phyloP scores from a whole-genome alignment of 2,329 filamentous ascomycete species.

The Sarocladium brachiariae region DNA sequence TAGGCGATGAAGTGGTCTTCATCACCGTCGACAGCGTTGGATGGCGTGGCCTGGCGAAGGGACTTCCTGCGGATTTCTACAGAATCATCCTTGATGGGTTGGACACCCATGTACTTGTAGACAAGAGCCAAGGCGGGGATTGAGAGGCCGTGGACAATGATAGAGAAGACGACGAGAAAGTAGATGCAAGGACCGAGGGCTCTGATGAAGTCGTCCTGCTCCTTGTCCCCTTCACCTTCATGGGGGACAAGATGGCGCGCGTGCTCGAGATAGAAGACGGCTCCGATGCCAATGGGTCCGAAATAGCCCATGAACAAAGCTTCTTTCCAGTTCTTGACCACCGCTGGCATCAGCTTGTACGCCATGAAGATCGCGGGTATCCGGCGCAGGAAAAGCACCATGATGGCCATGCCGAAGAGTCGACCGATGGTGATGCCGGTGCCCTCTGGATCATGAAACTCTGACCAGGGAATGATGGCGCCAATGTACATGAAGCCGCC shows the following conservation, averaged over 20 bases:
- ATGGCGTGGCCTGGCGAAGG: conserved; percentile 25
- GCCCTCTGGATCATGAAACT: conserved; percentile 44
- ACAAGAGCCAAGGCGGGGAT: conserved; percentile 33
- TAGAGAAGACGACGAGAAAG: conserved; percentile 37
- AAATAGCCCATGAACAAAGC: conserved; percentile 61
- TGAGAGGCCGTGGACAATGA: conserved; percentile 40
- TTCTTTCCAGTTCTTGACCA: conserved; percentile 47
- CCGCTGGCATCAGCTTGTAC: conserved; percentile 49
- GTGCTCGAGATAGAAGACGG: conserved; percentile 62
- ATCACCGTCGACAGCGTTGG: conserved; percentile 33
- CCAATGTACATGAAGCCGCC: conserved; percentile 56
- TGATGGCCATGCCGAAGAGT: conserved; percentile 42
- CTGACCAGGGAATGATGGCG: conserved; percentile 45
- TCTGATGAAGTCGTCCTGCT: conserved; percentile 28
- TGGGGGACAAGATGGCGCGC: conserved; percentile 31
- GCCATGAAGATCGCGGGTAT: conserved; percentile 48
- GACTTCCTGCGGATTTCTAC: conserved; percentile 31
- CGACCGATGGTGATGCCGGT: conserved; percentile 46
- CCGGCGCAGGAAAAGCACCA: conserved; percentile 48
- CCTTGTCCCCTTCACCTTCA: conserved; percentile 25
- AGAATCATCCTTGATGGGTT: conserved; percentile 36
- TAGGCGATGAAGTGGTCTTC: conserved; percentile 35
- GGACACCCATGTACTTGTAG: conserved; percentile 31
- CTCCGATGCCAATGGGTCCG: conserved; percentile 68
- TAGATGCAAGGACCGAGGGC: conserved; percentile 33